Evolutionary conservation across 179 eudicot species (phyloP), one percentile per base, ranked within the genome.

Genomic region (Corrigiola litoralis): DNA sequence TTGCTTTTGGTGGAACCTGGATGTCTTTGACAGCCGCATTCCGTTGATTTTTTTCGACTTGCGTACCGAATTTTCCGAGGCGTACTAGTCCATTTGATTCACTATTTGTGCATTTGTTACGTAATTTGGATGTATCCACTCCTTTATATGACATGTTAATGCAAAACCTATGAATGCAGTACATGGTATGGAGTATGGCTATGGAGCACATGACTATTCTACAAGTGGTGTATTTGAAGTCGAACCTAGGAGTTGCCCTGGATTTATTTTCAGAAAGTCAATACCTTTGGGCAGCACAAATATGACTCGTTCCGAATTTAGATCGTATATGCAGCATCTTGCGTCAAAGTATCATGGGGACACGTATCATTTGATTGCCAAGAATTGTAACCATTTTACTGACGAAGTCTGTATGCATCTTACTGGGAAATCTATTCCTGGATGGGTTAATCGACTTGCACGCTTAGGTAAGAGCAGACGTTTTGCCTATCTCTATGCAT

Each of bases 331-430:
- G 79, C 87, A 76, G 78, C 77, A 76, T 46, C 78, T 87, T 63
- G 84, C 95, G 66, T 68, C 76, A 28, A 69, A 72, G 70, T 87
- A 83, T 74, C 88, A 85, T 29, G 95, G 95, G 62, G 82, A 87
- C 64, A 65, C 83, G 47, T 87, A 87, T 74, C 90, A 85, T 75
- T 80, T 87, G 80, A 80, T 85, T 75, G 84, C 87, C 61, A 87
- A 87, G 78, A 87, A 87, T 57, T 87, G 95, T 79, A 87, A 87
- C 68, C 95, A 87, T 81, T 87, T 87, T 70, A 79, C 88, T 27
- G 80, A 85, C 70, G 95, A 87, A 51, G 85, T 85, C 52, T 77
- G 80, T 59, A 66, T 53, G 65, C 79, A 70, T 23, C 86, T 87
- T 41, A 81, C 86, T 1, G 88, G 90, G 72, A 83, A 77, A 68